Evolutionary conservation across 768 basidiomycete species (phyloP).

Genomic region (Tricholoma saponaceum): DNA sequence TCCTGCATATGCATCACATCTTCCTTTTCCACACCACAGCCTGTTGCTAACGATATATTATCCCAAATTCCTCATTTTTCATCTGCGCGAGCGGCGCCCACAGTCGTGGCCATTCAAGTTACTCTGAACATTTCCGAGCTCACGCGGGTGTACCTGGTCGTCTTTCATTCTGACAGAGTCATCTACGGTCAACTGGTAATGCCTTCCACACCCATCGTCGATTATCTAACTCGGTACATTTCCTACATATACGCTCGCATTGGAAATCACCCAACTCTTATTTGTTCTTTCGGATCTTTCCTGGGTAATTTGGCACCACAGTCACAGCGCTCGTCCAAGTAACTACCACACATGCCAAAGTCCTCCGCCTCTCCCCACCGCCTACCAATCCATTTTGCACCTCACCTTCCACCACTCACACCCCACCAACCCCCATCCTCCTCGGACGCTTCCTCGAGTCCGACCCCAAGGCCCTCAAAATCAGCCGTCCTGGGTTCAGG

Average conservation of each 20-base stretch:
- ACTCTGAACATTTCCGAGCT: no score
- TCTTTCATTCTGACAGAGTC: slow-evolving; percentile 65
- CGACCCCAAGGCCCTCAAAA: slow-evolving; percentile 86
- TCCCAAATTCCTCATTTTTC: no score
- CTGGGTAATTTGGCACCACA: slow-evolving; percentile 92
- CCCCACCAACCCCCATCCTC: slow-evolving; percentile 76
- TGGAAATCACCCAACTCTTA: background rate
- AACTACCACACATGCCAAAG: slow-evolving; percentile 74
- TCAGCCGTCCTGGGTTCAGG: no score
- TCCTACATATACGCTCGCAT: no score
- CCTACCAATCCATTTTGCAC: slow-evolving; percentile 41
- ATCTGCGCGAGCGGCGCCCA: no score
- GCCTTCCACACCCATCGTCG: slow-evolving; percentile 76
- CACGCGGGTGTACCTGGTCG: slow-evolving; percentile 80
- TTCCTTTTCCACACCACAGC: no score
- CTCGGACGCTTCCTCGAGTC: slow-evolving; percentile 95
- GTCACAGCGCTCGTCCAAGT: slow-evolving; percentile 60
- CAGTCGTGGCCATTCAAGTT: no score
- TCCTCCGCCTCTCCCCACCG: slow-evolving; percentile 56
- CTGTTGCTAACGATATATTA: no score
- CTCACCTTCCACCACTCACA: slow-evolving; percentile 10
- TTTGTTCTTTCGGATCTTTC: background rate
- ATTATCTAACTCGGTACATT: slow-evolving; percentile 86
- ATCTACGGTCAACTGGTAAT: slow-evolving; percentile 90
- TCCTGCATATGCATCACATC: no score